Evolutionary conservation across 345 rosid species (phyloP), one percentile per base, ranked within the genome.

Genomic region (Laguncularia racemosa): DNA sequence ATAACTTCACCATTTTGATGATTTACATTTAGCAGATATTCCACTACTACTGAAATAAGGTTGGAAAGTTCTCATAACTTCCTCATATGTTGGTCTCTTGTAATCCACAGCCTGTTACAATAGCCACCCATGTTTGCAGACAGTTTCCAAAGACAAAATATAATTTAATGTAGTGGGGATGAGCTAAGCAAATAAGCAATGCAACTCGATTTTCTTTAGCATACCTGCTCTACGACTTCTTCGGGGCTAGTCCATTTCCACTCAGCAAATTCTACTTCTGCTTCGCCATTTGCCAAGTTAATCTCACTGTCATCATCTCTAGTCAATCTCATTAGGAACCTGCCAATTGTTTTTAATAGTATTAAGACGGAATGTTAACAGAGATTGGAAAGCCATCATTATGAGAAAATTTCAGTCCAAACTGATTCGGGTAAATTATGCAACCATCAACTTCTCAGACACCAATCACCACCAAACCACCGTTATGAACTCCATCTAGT

Each of bases 11-110:
- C 97, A 89, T 60, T 92, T 92, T 16, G 99, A 60, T 7, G 99
- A 93, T 84, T 87, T 86, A 83, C 99, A 86, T 69, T 87, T 85
- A 5, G 82, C 83, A 54, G 91, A 86, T 74, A 65, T 72, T 66
- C 88, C 74, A 51, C 65, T 65, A 61, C 72, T 78, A 38, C 53
- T 74, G 20, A 89, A 69, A 83, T 80, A 78, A 17, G 96, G 80
- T 75, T 71, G 71, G 68, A 93, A 93, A 52, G 84, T 81, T 72
- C 71, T 83, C 58, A 93, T 73, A 20, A 93, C 99, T 87, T 87
- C 81, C 73, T 86, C 99, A 4, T 93, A 93, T 2, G 89, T 82
- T 26, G 97, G 96, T 83, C 97, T 85, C 81, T 93, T 93, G 79
- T 93, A 93, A 67, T 89, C 99, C 56, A 87, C 99, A 16, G 99